A percentile compares a stretch with the other conserved stretches of the same genome.
Conservation (phyloP, 768 basidiomycete species). For the Podaxis sp. region DNA sequence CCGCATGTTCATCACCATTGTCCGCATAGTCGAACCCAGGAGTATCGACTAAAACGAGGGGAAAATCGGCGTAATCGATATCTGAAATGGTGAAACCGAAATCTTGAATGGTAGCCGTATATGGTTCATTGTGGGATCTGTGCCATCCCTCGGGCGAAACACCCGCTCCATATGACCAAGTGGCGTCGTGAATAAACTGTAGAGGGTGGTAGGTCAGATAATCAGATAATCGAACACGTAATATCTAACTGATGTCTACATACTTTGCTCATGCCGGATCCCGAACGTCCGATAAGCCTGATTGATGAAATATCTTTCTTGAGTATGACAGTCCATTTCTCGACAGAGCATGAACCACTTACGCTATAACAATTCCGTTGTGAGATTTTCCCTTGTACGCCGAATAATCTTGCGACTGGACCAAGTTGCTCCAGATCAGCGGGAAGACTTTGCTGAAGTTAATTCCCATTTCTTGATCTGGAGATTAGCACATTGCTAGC, state of each 20-base stretch:
- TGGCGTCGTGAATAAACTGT: constrained; percentile 6
- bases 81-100: constrained; percentile 2
- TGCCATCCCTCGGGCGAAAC: background rate
- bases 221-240: background rate
- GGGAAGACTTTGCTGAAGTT: background rate
- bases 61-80: constrained; percentile 4
- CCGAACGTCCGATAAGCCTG: constrained; percentile 2
- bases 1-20: background rate
- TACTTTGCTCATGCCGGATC: constrained; percentile 1
- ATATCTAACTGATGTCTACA: background rate
- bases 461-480: background rate
- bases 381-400: background rate
- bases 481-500: background rate
- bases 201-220: background rate
- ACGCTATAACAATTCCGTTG: background rate
- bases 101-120: background rate
- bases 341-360: background rate
- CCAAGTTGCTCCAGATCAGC: background rate
- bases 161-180: background rate
- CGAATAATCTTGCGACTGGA: background rate
- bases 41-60: constrained; percentile 10
- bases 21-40: constrained; percentile 1
- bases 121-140: background rate
- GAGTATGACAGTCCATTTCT: background rate
- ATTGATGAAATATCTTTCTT: background rate